Conservation (phyloP, 352 stramenopile species). For the Phytopythium helicoides region DNA sequence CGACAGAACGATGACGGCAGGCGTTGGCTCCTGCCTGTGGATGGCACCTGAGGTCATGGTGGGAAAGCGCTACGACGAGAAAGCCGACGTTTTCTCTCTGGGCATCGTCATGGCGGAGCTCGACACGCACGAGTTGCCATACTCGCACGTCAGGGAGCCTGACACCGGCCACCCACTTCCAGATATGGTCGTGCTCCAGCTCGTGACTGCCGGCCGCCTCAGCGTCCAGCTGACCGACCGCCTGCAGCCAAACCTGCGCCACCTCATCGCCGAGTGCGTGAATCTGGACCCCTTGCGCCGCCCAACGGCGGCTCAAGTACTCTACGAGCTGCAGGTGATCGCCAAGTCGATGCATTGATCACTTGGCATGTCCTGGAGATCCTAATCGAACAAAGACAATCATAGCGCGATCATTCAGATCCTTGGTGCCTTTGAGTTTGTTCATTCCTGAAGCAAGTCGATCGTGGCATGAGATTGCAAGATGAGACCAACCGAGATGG, state of each 20-base stretch:
- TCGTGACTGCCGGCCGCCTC: slow-evolving; percentile 23
- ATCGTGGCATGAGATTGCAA: too few relatives aligned
- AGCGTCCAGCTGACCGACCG: slow-evolving; percentile 15
- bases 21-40: slow-evolving; percentile 18
- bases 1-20: slow-evolving; percentile 25
- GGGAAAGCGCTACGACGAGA: slow-evolving; percentile 31
- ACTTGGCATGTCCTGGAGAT: too few relatives aligned
- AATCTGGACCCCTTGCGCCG: slow-evolving; percentile 13
- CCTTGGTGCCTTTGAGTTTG: neutral
- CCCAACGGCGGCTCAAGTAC: slow-evolving; percentile 20
- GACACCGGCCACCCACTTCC: slow-evolving; percentile 8
- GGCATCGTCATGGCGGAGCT: slow-evolving; percentile 24
- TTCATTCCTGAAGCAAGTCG: too few relatives aligned
- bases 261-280: slow-evolving; percentile 14
- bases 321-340: slow-evolving; percentile 30
- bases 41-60: slow-evolving; percentile 41
- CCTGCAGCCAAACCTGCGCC: slow-evolving; percentile 10
- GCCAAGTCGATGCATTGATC: neutral
- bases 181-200: slow-evolving; percentile 26
- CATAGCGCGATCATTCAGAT: neutral
- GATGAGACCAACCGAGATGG: neutral
- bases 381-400: neutral
- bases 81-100: slow-evolving; percentile 39
- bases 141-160: slow-evolving; percentile 16
- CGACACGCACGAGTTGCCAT: slow-evolving; percentile 27